These are phyloP conservation scores for Sphaerostilbella broomeana DNA, from an alignment of 2,329 filamentous ascomycete species.

Conservation along the genomic window DNA sequence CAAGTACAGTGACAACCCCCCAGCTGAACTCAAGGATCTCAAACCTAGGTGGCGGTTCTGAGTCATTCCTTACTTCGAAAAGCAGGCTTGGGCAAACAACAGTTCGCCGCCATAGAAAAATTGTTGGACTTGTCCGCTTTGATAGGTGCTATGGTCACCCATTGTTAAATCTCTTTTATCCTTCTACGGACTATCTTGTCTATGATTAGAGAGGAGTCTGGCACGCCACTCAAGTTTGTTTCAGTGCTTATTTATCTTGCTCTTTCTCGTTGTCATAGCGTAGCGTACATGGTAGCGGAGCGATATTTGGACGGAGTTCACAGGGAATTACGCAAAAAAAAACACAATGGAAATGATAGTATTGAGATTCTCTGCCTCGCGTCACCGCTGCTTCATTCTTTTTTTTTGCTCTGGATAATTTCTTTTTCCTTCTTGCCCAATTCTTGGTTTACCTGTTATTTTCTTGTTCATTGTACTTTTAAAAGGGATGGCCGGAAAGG, in stretches of 20 bases:
- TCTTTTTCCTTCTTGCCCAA: no score
- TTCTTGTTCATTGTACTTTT: no score
- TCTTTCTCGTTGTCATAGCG: slow-evolving; percentile 15
- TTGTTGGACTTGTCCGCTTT: slow-evolving; percentile 6
- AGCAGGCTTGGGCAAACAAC: slow-evolving; percentile 1
- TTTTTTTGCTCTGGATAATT: no score
- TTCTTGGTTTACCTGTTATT: no score
- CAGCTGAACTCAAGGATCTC: slow-evolving; percentile 31
- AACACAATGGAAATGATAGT: no score
- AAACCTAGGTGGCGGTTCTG: slow-evolving; percentile 42
- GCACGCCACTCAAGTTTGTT: slow-evolving; percentile 8
- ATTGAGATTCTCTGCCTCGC: no score
- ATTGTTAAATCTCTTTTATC: slow-evolving; percentile 6
- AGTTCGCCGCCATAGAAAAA: neutral
- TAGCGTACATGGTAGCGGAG: slow-evolving; percentile 19
- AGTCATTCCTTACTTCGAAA: slow-evolving; percentile 7
- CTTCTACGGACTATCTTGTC: slow-evolving; percentile 1
- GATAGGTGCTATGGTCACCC: neutral
- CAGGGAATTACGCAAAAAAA: no score
- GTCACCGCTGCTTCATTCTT: no score
- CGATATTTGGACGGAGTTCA: no score
- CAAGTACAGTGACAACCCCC: slow-evolving; percentile 32
- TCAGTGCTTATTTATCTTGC: slow-evolving; percentile 5
- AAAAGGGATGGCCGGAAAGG: no score
- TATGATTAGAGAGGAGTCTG: slow-evolving; percentile 2